phyloP scores from a whole-genome alignment of 495 filamentous ascomycete genomes.

The Aspergillus egyptiacus region DNA sequence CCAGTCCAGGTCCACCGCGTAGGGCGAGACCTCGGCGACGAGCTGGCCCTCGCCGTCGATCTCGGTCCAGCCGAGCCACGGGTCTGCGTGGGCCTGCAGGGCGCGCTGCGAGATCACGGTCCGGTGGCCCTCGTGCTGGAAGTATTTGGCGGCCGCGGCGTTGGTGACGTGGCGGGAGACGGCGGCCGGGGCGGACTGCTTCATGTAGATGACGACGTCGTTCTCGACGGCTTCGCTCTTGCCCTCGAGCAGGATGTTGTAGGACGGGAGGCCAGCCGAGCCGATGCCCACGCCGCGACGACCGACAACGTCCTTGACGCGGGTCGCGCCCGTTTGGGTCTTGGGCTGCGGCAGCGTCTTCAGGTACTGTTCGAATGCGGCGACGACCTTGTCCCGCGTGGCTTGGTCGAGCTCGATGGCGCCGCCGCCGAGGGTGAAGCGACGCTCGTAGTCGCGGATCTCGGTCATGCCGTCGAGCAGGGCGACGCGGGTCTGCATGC shows the following conservation, averaged over 20 bases:
- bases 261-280: constrained; percentile 15
- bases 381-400: constrained; percentile 9
- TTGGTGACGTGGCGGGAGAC: constrained; percentile 13
- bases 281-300: constrained; percentile 19
- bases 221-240: constrained; percentile 18
- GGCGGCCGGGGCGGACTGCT: constrained; percentile 12
- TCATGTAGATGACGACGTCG: constrained; percentile 19
- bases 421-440: constrained; percentile 11
- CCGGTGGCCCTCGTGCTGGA: constrained; percentile 17
- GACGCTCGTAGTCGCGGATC: constrained; percentile 13
- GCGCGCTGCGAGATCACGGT: constrained; percentile 18
- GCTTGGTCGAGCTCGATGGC: constrained; percentile 9
- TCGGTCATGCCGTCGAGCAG: constrained; percentile 14
- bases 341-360: constrained; percentile 5
- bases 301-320: constrained; percentile 15
- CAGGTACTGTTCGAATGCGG: constrained; percentile 6
- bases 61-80: constrained; percentile 18
- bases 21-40: constrained; percentile 15
- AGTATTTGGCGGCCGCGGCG: constrained; percentile 8
- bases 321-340: neutral
- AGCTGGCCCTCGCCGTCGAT: constrained; percentile 17
- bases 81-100: constrained; percentile 14
- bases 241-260: constrained; percentile 16
- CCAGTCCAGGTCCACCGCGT: constrained; percentile 17
- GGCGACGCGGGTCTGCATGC: constrained; percentile 7